A percentile compares a stretch with the other conserved stretches of the same genome.
These are phyloP conservation scores for Colletotrichum navitas DNA, from an alignment of 2,329 filamentous ascomycete genomes.

Conservation along the genomic window DNA sequence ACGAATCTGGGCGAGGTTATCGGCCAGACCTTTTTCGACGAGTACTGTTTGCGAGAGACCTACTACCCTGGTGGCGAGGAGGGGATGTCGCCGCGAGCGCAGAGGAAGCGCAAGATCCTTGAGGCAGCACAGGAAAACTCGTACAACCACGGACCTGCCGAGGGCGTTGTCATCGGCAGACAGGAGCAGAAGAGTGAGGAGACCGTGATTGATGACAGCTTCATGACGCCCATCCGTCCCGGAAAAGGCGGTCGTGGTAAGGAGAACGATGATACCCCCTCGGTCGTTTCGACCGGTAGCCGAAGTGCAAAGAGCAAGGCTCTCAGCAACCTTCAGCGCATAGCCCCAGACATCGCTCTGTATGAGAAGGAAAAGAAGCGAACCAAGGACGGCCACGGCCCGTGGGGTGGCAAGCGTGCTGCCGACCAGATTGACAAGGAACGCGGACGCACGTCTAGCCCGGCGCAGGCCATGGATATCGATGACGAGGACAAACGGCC, in stretches of 20 bases:
- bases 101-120: slow-evolving; percentile 63
- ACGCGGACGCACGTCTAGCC: slow-evolving; percentile 40
- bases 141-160: slow-evolving; percentile 59
- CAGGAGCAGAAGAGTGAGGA: slow-evolving; percentile 56
- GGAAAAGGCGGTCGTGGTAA: slow-evolving; percentile 72
- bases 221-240: slow-evolving; percentile 66
- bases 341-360: slow-evolving; percentile 86
- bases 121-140: slow-evolving; percentile 66
- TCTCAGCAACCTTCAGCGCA: slow-evolving; percentile 78
- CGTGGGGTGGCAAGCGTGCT: slow-evolving; percentile 74
- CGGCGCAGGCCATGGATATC: slow-evolving; percentile 42
- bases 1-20: slow-evolving; percentile 95
- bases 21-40: slow-evolving; percentile 86
- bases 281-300: slow-evolving; percentile 74
- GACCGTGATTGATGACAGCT: slow-evolving; percentile 49
- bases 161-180: slow-evolving; percentile 60
- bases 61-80: slow-evolving; percentile 76
- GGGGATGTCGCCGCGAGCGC: slow-evolving; percentile 56
- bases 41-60: slow-evolving; percentile 69
- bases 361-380: slow-evolving; percentile 97
- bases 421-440: slow-evolving; percentile 68
- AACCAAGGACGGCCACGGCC: slow-evolving; percentile 59
- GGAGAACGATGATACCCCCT: slow-evolving; percentile 87
- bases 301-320: slow-evolving; percentile 92
- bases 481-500: slow-evolving; percentile 65